These are phyloP conservation scores for Euphorbia pulcherrima DNA, from an alignment of 345 rosid genomes.

Conservation along the genomic window DNA sequence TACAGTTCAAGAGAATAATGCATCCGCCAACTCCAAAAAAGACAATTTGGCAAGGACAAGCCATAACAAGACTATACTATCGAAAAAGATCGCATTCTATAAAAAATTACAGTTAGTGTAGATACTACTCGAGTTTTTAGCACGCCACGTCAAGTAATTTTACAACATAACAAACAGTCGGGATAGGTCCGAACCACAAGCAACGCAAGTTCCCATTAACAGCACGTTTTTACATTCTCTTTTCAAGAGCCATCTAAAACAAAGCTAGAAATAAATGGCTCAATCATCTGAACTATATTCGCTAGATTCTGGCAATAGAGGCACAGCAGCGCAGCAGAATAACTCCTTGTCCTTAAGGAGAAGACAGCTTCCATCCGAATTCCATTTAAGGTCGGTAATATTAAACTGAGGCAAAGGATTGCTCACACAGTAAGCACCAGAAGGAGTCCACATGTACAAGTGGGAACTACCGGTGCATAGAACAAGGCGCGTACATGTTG, in stretches of 20 bases:
- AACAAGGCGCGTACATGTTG: conserved; percentile 70
- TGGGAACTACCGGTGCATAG: conserved; percentile 88
- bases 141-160: background rate
- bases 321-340: conserved; percentile 78
- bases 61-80: background rate
- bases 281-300: conserved; percentile 88
- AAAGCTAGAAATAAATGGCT: conserved; percentile 12
- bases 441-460: conserved; percentile 90
- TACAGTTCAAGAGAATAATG: no score
- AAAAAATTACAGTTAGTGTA: background rate
- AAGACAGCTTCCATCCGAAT: conserved; percentile 82
- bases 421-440: conserved; percentile 84
- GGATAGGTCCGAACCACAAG: conserved; percentile 10
- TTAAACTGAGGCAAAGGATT: conserved; percentile 67
- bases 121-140: background rate
- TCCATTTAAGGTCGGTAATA: conserved; percentile 82
- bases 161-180: conserved; percentile 13
- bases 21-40: no score
- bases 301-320: conserved; percentile 67
- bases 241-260: background rate
- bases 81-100: background rate
- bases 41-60: no score
- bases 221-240: background rate
- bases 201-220: background rate
- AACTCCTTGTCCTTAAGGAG: conserved; percentile 88